Base-by-base conservation (phyloP, 1,284 basidiomycete genomes). In the Tetrapyrgos nigripes region DNA sequence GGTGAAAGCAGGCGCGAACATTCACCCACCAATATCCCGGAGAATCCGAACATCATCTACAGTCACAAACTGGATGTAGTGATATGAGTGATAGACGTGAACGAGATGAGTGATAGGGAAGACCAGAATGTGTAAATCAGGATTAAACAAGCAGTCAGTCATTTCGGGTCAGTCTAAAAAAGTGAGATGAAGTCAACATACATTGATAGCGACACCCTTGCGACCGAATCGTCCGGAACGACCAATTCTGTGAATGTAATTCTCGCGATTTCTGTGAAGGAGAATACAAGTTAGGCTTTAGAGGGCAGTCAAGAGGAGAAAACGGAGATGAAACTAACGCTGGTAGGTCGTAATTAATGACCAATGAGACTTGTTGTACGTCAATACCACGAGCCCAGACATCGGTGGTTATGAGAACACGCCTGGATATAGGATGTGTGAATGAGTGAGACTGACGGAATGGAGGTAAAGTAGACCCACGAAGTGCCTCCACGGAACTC, bases 301-400 rank as follows among this genome's bases (percentile, higher is more conserved):
- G 27, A 48, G 47, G 21, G 35, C 27, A 50, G n/a, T 28, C 37
- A 14, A 48, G 33, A 57, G 47, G 23, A 35, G 44, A 23, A 45
- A 17, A 48, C 37, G 61, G 60, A 64, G 61, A 49, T 19, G 23
- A 47, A 26, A 76, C 86, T 70, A 81, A 94, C 91, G 93, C 90
- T 60, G 94, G 96, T 59, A 98, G 83, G 73, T 98, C 96, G 72
- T 98, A 98, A 79, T 98, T 98, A 73, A 98, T 98, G 68, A 98
- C 97, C 61, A 98, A 82, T 40, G 96, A 97, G 48, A 99, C 97
- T 77, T 98, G 96, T 71, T 98, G 95, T 9, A 99, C 96, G 73
- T 99, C 97, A 71, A 99, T 97, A 68, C 97, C 97, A 70, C 97
- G 91, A 27, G 97, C 96, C 96, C 96, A 98, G 45, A 99, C 94